Percentiles rank a stretch among this genome's conserved stretches.
Evolutionary conservation across 1,284 basidiomycete genomes (phyloP).

Genomic region (Cutaneotrichosporon daszewskae): DNA sequence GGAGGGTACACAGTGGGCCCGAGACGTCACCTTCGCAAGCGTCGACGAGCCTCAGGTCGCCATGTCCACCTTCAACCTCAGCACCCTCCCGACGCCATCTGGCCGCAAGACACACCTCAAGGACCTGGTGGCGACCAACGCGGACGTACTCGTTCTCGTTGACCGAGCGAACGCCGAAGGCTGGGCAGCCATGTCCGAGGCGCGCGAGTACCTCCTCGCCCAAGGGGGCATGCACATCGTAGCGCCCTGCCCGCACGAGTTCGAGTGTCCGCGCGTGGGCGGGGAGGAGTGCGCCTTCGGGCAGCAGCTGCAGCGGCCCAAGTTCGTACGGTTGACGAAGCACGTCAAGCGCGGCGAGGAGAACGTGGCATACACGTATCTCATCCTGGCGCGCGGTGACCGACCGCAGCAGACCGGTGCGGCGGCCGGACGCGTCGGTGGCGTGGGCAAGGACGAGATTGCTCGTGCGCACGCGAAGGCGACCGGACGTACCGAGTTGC

Average conservation of each 20-base stretch:
- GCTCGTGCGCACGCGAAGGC: constrained; percentile 20
- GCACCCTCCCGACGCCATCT: constrained; percentile 60
- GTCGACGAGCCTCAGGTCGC: constrained; percentile 52
- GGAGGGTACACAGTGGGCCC: constrained; percentile 17
- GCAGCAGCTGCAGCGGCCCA: constrained; percentile 78
- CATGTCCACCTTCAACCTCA: constrained; percentile 78
- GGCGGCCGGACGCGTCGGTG: constrained; percentile 25
- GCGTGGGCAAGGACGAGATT: constrained; percentile 33
- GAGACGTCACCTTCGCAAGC: constrained; percentile 13
- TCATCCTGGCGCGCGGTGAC: constrained; percentile 74
- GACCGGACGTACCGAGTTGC: constrained; percentile 25
- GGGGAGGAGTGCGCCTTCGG: constrained; percentile 69
- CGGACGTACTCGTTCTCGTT: constrained; percentile 64
- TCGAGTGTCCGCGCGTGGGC: constrained; percentile 65
- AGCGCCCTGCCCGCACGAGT: constrained; percentile 83
- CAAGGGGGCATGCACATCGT: constrained; percentile 23
- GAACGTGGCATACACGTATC: constrained; percentile 81
- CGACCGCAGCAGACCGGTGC: constrained; percentile 51
- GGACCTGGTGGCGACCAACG: constrained; percentile 17
- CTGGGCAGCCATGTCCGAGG: constrained; percentile 76
- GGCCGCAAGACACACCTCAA: constrained; percentile 49
- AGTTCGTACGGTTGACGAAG: constrained; percentile 79
- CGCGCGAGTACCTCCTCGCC: constrained; percentile 66
- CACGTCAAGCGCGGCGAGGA: constrained; percentile 77
- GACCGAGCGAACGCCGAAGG: constrained; percentile 74